Base-by-base conservation (phyloP, 345 rosid species). In the Microcos paniculata region DNA sequence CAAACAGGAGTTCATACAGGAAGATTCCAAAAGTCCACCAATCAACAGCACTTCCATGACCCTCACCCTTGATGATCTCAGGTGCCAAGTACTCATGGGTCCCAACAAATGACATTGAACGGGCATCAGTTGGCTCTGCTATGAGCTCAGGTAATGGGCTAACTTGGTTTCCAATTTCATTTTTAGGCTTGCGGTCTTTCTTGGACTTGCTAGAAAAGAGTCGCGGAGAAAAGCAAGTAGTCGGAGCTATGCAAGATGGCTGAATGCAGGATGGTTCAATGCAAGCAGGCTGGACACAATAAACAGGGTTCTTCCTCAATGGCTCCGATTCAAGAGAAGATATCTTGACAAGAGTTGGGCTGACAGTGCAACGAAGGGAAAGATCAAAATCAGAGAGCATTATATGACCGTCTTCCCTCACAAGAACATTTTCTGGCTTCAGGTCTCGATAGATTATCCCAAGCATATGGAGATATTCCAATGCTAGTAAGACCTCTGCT, bases 11-110 rank as follows among this genome's bases (percentile, higher is more conserved):
- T 76, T 94, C 98, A 61, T 88, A 92, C 12, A 94, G 82, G 80
- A 94, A 92, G 71, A 92, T 94, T 73, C 98, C 97, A 77, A 84
- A 90, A 72, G 97, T 94, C 98, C 98, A 94, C 98, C 98, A 94
- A 77, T 94, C 98, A 13, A 94, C 98, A 2, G 98, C 98, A 81
- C 96, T 92, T 73, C 98, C 98, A 82, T 94, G 97, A 70, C 98
- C 98, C 86, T 91, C 98, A 3, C 98, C 98, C 80, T 91, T 90
- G 30, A 93, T 93, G 45, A 93, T 93, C 88, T 93, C 98, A 0
- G 93, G 97, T 26, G 98, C 98, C 77, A 93, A 87, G 81, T 93
- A 91, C 79, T 93, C 95, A 2, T 92, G 98, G 58, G 97, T 94
- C 75, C 98, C 98, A 21, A 92, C 97, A 79, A 94, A 94, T 5